Evolutionary conservation across 208 protist species (phyloP), one percentile per base, ranked within the genome.

Genomic region (Trypanosoma platydactyli): DNA sequence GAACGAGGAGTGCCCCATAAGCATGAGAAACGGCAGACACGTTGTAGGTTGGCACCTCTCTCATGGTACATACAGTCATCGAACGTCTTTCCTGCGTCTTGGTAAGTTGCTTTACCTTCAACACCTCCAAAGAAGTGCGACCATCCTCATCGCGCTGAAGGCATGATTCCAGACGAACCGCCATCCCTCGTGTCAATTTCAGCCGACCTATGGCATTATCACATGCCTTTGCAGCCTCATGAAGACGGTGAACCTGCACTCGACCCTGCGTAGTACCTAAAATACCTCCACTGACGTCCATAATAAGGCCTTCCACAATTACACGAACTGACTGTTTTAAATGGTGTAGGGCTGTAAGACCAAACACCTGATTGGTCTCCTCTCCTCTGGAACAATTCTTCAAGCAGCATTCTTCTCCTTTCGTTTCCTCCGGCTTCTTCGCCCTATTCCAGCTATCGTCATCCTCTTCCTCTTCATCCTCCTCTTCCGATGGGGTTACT

Each of bases 221-320:
- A 35, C 41, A 7, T 30, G 57, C 64, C 20, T 65, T 68, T 38
- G 80, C 22, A 48, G 77, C 49, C 48, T 75, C 77, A n/a, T 46
- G 24, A 48, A 92, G 30, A 44, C 81, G 77, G 6, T 51, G 25
- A 25, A 91, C 79, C 12, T 44, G 52, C 16, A 94, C 81, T 38
- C 73, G 75, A 9, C 88, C 88, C 53, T 94, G 83, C 40, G 85
- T 89, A 15, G 88, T 90, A 53, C 83, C 83, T 18, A 94, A 62
- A 29, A 88, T 64, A n/a, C 71, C 77, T 0, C 38, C 13, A 0
- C 64, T 42, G 25, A 69, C 53, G 57, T 88, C 73, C 20, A 94
- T 71, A 46, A 91, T 56, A 1, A 84, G 82, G 13, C 88, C 84
- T 59, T 94, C 84, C 22, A 94, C 55, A 11, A 88, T 50, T 9